Conservation (phyloP, 352 stramenopile species). For the Phytophthora pseudosyringae region DNA sequence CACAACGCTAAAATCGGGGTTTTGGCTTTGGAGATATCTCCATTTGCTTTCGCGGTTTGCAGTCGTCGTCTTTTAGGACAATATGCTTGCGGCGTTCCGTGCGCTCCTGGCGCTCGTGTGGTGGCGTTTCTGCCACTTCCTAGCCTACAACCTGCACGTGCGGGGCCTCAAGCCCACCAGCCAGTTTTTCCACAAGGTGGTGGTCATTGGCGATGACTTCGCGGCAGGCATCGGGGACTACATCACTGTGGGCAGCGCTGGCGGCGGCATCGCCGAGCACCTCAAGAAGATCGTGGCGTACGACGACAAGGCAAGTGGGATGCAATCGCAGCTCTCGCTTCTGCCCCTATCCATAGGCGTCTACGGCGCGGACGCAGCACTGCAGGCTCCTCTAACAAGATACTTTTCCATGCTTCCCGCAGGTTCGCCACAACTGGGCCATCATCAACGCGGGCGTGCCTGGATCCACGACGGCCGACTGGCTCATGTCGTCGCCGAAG, state of each 20-base stretch:
- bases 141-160: conserved; percentile 50
- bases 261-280: conserved; percentile 59
- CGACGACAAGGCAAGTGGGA: conserved; percentile 64
- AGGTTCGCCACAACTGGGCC: conserved; percentile 85
- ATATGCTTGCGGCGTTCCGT: conserved; percentile 49
- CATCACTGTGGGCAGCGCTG: conserved; percentile 55
- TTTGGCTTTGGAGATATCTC: no score
- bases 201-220: conserved; percentile 88
- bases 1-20: no score
- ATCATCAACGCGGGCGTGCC: conserved; percentile 81
- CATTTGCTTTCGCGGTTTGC: no score
- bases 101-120: conserved; percentile 69
- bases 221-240: conserved; percentile 81
- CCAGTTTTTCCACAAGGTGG: conserved; percentile 85
- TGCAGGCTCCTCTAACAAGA: conserved; percentile 6
- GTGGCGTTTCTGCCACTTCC: conserved; percentile 67
- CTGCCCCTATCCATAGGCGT: background rate
- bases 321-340: background rate
- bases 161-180: conserved; percentile 54
- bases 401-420: conserved; percentile 13
- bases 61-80: background rate
- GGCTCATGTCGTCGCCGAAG: conserved; percentile 64
- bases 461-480: conserved; percentile 65
- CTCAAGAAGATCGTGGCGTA: conserved; percentile 53
- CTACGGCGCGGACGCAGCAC: no score